Evolutionary conservation across 176 grass and related monocot species (phyloP).

Genomic region (Tillandsia leiboldiana): DNA sequence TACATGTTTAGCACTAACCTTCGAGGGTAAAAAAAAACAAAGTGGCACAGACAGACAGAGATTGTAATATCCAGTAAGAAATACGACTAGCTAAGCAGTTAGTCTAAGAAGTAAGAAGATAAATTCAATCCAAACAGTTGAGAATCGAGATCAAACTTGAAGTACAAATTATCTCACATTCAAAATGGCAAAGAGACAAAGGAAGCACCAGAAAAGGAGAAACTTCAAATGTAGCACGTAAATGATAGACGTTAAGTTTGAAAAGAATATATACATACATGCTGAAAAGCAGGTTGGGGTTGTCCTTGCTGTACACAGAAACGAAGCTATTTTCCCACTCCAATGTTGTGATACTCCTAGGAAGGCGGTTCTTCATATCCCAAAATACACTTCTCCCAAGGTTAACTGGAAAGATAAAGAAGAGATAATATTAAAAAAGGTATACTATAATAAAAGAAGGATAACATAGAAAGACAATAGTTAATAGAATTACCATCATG

Average conservation of each 20-base stretch:
- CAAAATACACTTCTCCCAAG: constrained; percentile 99
- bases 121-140: no score
- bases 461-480: not conserved
- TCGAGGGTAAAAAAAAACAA: no score
- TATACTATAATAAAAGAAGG: not conserved
- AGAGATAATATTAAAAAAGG: not conserved
- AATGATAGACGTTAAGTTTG: no score
- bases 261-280: constrained; percentile 36
- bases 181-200: not conserved
- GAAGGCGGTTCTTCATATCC: constrained; percentile 99
- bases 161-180: no score
- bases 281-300: constrained; percentile 94
- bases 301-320: constrained; percentile 99
- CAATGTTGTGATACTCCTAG: constrained; percentile 90
- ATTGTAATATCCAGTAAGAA: no score
- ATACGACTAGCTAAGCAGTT: no score
- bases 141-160: no score
- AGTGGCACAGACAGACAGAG: no score
- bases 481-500: constrained; percentile 58
- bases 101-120: no score
- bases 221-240: not conserved
- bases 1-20: no score
- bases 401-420: constrained; percentile 41
- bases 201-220: not conserved
- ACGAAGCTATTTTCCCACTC: constrained; percentile 97